These are phyloP conservation scores for Xylaria acuta DNA, from an alignment of 495 filamentous ascomycete genomes.

Conservation along the genomic window DNA sequence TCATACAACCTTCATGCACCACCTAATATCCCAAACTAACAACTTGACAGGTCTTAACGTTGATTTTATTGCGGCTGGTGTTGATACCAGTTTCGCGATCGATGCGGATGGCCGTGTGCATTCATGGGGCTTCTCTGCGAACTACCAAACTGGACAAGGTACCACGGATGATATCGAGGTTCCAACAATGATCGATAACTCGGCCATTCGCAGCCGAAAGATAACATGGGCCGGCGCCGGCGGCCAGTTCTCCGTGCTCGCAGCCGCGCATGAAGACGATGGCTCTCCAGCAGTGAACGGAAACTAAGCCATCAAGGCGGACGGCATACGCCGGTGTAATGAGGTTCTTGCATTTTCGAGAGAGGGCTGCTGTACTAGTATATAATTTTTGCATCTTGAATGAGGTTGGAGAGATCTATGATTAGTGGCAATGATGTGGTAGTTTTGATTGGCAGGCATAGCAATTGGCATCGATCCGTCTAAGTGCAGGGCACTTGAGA, in stretches of 20 bases:
- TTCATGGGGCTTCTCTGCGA: constrained; percentile 72
- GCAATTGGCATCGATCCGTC: background rate
- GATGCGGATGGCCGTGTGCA: constrained; percentile 61
- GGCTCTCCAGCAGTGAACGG: constrained; percentile 13
- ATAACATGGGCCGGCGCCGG: constrained; percentile 65
- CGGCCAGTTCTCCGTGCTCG: constrained; percentile 67
- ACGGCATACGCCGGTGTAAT: background rate
- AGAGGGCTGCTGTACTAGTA: constrained; percentile 10
- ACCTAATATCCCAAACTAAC: constrained; percentile 25
- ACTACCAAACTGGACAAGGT: constrained; percentile 69
- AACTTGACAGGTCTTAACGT: constrained; percentile 30
- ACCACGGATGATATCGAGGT: constrained; percentile 58
- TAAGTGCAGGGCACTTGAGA: background rate
- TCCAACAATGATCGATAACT: constrained; percentile 65
- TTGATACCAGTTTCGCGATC: constrained; percentile 65
- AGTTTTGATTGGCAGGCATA: background rate
- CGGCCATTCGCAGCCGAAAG: constrained; percentile 58
- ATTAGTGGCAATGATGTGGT: background rate
- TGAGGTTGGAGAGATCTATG: constrained; percentile 6
- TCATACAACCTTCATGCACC: background rate
- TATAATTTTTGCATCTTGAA: constrained; percentile 17
- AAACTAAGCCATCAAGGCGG: background rate
- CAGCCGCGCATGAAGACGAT: constrained; percentile 30
- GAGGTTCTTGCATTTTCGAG: background rate
- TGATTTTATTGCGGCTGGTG: constrained; percentile 51